Evolutionary conservation across 176 grass and related monocot genomes (phyloP).

Genomic region (Avena eriantha): DNA sequence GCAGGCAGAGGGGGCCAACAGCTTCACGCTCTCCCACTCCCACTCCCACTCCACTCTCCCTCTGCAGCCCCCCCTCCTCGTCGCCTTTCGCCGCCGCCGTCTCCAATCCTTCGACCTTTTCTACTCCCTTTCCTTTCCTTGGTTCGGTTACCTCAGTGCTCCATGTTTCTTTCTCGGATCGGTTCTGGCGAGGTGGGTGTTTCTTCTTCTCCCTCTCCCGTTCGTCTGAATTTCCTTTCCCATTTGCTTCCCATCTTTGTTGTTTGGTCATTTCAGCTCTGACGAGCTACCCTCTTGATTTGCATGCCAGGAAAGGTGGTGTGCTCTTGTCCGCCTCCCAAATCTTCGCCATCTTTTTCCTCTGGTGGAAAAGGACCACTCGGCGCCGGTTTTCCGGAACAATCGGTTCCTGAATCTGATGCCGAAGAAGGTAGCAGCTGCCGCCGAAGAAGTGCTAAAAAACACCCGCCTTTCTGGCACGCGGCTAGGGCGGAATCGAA

Average conservation of each 20-base stretch:
- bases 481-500: neutral
- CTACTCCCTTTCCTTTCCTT: slow-evolving; percentile 17
- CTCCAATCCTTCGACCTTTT: slow-evolving; percentile 35
- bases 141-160: neutral
- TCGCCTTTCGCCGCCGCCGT: slow-evolving; percentile 52
- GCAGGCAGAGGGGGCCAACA: neutral
- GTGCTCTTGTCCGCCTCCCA: slow-evolving; percentile 15
- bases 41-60: neutral
- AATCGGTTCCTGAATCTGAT: too few species aligned
- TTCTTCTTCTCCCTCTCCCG: neutral
- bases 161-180: neutral
- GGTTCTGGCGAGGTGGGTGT: slow-evolving; percentile 36
- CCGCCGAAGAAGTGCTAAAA: neutral
- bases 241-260: neutral
- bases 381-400: too few species aligned
- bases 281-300: slow-evolving; percentile 20
- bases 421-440: neutral
- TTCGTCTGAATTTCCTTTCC: neutral
- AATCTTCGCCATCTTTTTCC: neutral
- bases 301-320: slow-evolving; percentile 47
- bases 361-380: too few species aligned
- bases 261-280: neutral
- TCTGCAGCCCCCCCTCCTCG: neutral
- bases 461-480: too few species aligned
- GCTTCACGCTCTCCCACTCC: neutral